Evolutionary conservation across 345 rosid species (phyloP), one percentile per base, ranked within the genome.

Genomic region (Euphorbia tirucalli): DNA sequence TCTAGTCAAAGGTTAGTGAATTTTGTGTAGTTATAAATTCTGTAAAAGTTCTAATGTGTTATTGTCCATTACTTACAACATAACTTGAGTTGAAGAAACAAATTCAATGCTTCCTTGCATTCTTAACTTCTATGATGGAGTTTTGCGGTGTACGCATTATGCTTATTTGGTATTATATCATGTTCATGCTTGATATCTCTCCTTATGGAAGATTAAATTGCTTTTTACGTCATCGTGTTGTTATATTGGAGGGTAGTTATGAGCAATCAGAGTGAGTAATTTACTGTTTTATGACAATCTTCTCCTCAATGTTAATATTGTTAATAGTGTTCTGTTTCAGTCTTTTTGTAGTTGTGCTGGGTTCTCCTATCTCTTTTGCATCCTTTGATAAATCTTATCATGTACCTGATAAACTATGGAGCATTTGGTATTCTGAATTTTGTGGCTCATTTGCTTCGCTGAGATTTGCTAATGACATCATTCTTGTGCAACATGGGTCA

Each of bases 1-100:
- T 78, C 93, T n/a, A 87, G 87, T 80, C 79, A 84, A 54, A 83
- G 99, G 98, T 93, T 76, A n/a, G 75, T 66, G 24, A n/a, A 35
- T 56, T 55, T 19, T 52, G 27, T 49, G 21, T 19, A 16, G 25
- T 50, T 61, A 10, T 13, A 16, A 24, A 50, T 68, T 14, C 52
- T 3, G 28, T 4, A 44, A 24, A 28, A 58, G 16, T 54, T 68
- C 31, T 68, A 21, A 30, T 10, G 3, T 13, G 30, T 52, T 3
- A 10, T 25, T 18, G n/a, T 66, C 10, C 25, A 11, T 68, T 30
- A 22, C 11, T 50, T n/a, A n/a, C n/a, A n/a, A n/a, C n/a, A n/a
- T n/a, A n/a, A n/a, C n/a, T n/a, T n/a, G n/a, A n/a, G n/a, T n/a
- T n/a, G n/a, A n/a, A n/a, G n/a, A n/a, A n/a, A n/a, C n/a, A n/a